Conservation (phyloP, 768 basidiomycete genomes). For the Termitomyces sp. region DNA sequence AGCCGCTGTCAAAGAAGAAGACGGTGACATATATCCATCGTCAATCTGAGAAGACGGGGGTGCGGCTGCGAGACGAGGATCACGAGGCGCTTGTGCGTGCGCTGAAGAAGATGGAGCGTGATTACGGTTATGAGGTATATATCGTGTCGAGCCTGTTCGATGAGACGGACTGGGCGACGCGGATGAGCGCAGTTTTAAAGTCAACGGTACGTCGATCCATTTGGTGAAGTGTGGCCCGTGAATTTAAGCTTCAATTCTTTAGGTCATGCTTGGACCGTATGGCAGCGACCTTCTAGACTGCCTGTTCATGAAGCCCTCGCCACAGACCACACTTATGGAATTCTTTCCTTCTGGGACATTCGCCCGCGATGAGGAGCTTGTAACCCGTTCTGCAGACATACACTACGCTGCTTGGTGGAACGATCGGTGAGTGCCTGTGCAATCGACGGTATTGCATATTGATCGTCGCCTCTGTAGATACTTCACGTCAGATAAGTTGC, state of each 20-base stretch:
- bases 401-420: constrained; percentile 59
- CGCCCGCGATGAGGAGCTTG: constrained; percentile 58
- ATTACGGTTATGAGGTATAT: constrained; percentile 54
- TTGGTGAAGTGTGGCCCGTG: not conserved
- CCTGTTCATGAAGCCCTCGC: constrained; percentile 64
- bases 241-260: constrained; percentile 12
- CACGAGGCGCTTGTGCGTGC: constrained; percentile 62
- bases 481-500: constrained; percentile 32
- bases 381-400: constrained; percentile 52
- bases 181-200: constrained; percentile 62
- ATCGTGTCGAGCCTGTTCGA: constrained; percentile 48
- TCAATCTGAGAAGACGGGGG: constrained; percentile 50
- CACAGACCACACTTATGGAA: constrained; percentile 69
- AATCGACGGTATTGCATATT: not conserved
- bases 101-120: constrained; percentile 49
- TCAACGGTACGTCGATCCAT: constrained; percentile 55
- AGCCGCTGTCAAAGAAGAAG: constrained; percentile 31
- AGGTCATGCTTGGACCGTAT: constrained; percentile 64
- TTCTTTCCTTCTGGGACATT: constrained; percentile 72
- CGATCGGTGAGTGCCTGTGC: constrained; percentile 21
- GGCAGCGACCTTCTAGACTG: constrained; percentile 65
- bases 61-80: constrained; percentile 51
- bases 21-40: constrained; percentile 68
- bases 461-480: constrained; percentile 28
- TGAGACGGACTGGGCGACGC: constrained; percentile 56